Base-by-base conservation (phyloP, 2,329 filamentous ascomycete genomes). In the Harringtonia lauricola region DNA sequence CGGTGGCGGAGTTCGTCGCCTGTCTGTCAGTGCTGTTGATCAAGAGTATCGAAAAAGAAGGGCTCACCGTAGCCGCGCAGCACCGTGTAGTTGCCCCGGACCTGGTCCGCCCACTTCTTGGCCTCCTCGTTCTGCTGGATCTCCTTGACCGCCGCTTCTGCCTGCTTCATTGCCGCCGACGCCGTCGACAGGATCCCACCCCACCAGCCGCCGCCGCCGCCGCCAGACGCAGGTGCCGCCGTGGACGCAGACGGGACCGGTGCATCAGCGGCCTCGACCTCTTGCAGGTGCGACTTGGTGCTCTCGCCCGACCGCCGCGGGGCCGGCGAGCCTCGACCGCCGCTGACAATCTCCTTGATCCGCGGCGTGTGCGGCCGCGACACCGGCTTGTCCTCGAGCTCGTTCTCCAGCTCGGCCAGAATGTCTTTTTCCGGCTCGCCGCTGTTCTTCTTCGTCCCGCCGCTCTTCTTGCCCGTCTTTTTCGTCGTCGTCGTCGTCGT, bases 71-170 rank as follows among this genome's bases (percentile, higher is more conserved):
- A 69, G 43, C 81, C 83, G 53, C 76, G 77, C 35, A 96, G 68
- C 28, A 79, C 80, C 36, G 82, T 84, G 39, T 94, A 85, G 58
- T 95, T 95, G 47, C 88, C 89, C 57, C 82, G 82, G 44, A 96
- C 84, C 60, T 96, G 90, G 42, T 95, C 86, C 2, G 89, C 86
- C 88, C 90, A 98, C 61, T 86, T 85, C 67, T 90, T 89, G 41
- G 90, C 92, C 62, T 98, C 92, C 59, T 96, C 88, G 56, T 94
- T 95, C 59, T 92, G 83, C 61, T 95, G 86, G 39, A 98, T 89
- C 62, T 96, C 87, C 60, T 90, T 94, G 51, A 94, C 89, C 1
- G 89, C 83, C 8, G 83, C 86, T 64, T 95, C 89, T 38, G 92
- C 90, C 61, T 90, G 86, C 69, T 94, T 94, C 64, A 94, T 80